These are phyloP conservation scores for Metarhizium sp. DNA, from an alignment of 2,329 filamentous ascomycete genomes.

Conservation along the genomic window DNA sequence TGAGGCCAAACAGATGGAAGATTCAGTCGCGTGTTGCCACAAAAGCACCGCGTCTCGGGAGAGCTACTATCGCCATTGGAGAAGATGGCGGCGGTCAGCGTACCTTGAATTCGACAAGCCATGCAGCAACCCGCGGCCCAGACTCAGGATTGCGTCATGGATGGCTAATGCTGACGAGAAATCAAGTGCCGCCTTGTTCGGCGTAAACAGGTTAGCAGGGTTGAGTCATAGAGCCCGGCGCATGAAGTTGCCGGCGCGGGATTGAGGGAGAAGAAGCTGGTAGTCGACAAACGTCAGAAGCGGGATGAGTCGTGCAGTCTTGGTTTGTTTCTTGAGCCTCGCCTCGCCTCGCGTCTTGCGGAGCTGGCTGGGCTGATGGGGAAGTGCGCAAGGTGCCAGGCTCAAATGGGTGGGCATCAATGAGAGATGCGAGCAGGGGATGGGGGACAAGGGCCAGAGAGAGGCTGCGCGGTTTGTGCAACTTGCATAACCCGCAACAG, in stretches of 20 bases:
- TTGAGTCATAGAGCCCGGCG: background rate
- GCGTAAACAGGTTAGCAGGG: background rate
- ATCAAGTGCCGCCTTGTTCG: background rate
- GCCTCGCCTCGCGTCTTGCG: background rate
- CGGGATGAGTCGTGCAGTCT: background rate
- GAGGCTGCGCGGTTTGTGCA: no score
- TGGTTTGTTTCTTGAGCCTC: background rate
- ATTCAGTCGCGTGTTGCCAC: background rate
- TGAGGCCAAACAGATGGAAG: background rate
- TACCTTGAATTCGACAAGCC: slow-evolving; percentile 1
- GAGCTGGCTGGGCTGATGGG: no score
- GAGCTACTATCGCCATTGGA: background rate
- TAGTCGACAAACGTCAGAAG: background rate
- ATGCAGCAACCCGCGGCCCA: slow-evolving; percentile 1
- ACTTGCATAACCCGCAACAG: background rate
- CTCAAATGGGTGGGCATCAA: no score
- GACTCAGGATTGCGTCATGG: slow-evolving; percentile 1
- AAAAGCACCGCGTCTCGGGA: background rate
- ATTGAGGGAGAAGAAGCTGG: background rate
- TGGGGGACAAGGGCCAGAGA: no score
- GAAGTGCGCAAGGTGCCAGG: no score
- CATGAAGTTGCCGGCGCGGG: background rate
- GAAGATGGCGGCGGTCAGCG: background rate
- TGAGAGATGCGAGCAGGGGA: no score
- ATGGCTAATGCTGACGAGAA: background rate